A percentile compares a stretch with the other conserved stretches of the same genome.
Evolutionary conservation across 1,139 yeast species (phyloP).

Genomic region (Sugiyamaella novakii): DNA sequence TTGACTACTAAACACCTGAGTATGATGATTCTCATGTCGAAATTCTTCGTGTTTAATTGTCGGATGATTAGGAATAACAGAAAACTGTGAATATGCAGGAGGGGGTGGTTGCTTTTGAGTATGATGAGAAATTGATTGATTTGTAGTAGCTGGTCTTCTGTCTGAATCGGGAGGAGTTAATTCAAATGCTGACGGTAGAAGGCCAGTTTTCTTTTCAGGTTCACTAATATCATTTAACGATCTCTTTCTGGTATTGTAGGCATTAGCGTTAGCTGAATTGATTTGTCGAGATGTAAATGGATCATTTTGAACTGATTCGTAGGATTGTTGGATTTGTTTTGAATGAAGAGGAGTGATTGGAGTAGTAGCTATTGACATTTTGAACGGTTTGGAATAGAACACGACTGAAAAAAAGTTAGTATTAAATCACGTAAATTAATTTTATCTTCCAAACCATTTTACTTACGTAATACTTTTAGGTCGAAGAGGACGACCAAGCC

Average conservation of each 20-base stretch:
- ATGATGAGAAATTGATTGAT: background rate
- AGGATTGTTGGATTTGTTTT: conserved; percentile 5
- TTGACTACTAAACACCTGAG: background rate
- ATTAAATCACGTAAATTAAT: too few relatives aligned
- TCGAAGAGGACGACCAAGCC: background rate
- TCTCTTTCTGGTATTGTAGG: conserved; percentile 5
- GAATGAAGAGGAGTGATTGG: conserved; percentile 16
- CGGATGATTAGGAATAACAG: conserved; percentile 2
- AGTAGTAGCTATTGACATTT: conserved; percentile 12
- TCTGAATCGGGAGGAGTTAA: conserved; percentile 37
- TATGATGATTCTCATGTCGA: background rate
- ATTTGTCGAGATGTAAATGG: conserved; percentile 6
- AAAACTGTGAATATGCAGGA: conserved; percentile 13
- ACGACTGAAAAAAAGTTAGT: too few relatives aligned
- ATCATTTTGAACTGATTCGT: conserved; percentile 4
- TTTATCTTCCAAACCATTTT: too few relatives aligned
- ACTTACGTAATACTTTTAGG: background rate
- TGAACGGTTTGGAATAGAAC: background rate
- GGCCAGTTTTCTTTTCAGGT: conserved; percentile 4
- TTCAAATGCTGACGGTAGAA: conserved; percentile 36
- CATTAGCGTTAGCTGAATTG: background rate
- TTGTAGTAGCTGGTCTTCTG: conserved; percentile 8
- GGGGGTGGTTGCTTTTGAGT: conserved; percentile 6
- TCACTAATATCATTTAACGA: conserved; percentile 1
- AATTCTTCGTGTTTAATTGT: conserved; percentile 11